A percentile compares a stretch with the other conserved stretches of the same genome.
Evolutionary conservation across 106 monocot genomes (phyloP).

Genomic region (Agapanthus africanus): DNA sequence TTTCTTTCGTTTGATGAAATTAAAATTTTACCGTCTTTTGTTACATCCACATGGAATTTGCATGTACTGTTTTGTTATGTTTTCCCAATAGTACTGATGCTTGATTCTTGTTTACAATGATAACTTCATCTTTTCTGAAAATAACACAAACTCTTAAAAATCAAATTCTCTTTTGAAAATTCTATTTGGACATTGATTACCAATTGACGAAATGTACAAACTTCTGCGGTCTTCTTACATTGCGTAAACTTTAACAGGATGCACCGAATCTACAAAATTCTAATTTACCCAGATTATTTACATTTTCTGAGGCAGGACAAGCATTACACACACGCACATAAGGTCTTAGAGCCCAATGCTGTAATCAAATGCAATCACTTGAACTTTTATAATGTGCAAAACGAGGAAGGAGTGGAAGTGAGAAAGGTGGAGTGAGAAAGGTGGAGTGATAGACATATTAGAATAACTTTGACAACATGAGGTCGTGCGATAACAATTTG

Average conservation of each 20-base stretch:
- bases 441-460: background rate
- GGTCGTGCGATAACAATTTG: background rate
- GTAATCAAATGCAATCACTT: too few species aligned
- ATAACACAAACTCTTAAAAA: background rate
- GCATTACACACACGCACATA: too few species aligned
- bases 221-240: too few species aligned
- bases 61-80: too few species aligned
- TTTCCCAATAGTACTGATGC: background rate
- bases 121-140: background rate
- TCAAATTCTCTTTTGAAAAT: background rate
- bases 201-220: too few species aligned
- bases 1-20: background rate
- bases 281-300: background rate
- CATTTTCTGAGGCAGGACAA: background rate
- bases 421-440: background rate
- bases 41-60: background rate
- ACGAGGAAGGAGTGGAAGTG: too few species aligned
- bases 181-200: too few species aligned
- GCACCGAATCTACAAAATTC: background rate
- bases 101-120: background rate
- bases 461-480: background rate
- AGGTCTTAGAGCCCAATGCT: too few species aligned
- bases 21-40: background rate
- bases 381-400: too few species aligned
- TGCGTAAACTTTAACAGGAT: too few species aligned